A percentile compares a stretch with the other conserved stretches of the same genome.
phyloP scores from a whole-genome alignment of 1,284 basidiomycete genomes.

The Omphalotus olearius region DNA sequence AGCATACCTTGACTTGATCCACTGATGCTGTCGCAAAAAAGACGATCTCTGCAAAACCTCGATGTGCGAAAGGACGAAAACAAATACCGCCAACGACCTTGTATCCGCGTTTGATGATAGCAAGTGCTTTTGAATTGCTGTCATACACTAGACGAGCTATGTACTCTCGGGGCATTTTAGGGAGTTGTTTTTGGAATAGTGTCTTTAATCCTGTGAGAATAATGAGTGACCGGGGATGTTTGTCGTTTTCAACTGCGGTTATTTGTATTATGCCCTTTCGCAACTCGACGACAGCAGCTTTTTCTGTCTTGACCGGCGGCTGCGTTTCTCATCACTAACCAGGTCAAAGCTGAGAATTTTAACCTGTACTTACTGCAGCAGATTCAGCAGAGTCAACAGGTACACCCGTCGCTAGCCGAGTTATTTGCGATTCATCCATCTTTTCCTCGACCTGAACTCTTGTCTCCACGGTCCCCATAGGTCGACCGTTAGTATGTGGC shows the following conservation, averaged over 20 bases:
- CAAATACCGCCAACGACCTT: constrained; percentile 99
- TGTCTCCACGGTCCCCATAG: constrained; percentile 42
- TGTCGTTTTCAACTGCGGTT: constrained; percentile 83
- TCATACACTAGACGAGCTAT: constrained; percentile 96
- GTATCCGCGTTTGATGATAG: constrained; percentile 93
- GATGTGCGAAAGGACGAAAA: constrained; percentile 92
- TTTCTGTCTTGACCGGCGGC: constrained; percentile 58
- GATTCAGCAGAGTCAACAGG: constrained; percentile 64
- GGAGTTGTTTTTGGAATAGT: constrained; percentile 95
- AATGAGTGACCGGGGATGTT: constrained; percentile 71
- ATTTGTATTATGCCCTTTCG: constrained; percentile 84
- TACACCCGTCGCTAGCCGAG: constrained; percentile 74
- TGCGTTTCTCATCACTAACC: constrained; percentile 20
- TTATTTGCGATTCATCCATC: constrained; percentile 70
- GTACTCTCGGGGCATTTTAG: constrained; percentile 99
- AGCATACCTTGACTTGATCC: constrained; percentile 93
- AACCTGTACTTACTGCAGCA: constrained; percentile 40
- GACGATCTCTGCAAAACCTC: constrained; percentile 97
- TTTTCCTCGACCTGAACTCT: constrained; percentile 73
- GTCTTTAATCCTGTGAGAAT: constrained; percentile 94
- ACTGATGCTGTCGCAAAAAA: constrained; percentile 98
- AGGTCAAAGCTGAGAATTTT: constrained; percentile 20
- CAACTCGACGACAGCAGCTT: constrained; percentile 82
- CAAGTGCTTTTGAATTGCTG: constrained; percentile 85
- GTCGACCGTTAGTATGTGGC: constrained; percentile 36